Conservation (phyloP, 1,284 basidiomycete genomes). For the Ustilago bromivora region DNA sequence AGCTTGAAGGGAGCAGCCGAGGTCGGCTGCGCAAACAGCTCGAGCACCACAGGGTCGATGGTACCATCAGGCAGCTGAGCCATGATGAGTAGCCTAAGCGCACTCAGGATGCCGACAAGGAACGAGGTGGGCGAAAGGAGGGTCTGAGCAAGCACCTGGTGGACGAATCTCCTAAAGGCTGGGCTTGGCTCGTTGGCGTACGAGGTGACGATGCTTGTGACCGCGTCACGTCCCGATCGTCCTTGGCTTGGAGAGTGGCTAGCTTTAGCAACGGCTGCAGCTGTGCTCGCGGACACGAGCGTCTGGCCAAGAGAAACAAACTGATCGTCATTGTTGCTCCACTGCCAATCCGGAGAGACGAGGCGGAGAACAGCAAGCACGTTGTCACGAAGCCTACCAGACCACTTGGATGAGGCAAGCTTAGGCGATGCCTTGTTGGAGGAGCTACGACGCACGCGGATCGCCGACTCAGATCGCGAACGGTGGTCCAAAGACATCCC, state of each 20-base stretch:
- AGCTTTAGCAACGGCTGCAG: slow-evolving; percentile 18
- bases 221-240: slow-evolving; percentile 30
- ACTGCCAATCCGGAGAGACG: slow-evolving; percentile 56
- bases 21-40: slow-evolving; percentile 64
- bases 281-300: slow-evolving; percentile 15
- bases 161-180: slow-evolving; percentile 65
- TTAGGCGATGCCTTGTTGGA: slow-evolving; percentile 39
- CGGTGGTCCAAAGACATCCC: slow-evolving; percentile 40
- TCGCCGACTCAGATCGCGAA: slow-evolving; percentile 41
- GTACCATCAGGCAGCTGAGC: slow-evolving; percentile 45
- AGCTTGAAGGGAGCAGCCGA: slow-evolving; percentile 67
- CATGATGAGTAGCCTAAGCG: slow-evolving; percentile 56
- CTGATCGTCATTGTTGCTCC: slow-evolving; percentile 56
- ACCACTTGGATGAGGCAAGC: slow-evolving; percentile 36
- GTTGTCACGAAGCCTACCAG: slow-evolving; percentile 43
- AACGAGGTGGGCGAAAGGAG: slow-evolving; percentile 65
- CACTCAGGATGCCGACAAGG: slow-evolving; percentile 62
- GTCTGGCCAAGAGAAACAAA: slow-evolving; percentile 49
- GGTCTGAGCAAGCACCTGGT: slow-evolving; percentile 67
- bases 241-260: slow-evolving; percentile 27
- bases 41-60: slow-evolving; percentile 56
- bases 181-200: slow-evolving; percentile 61
- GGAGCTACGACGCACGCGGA: slow-evolving; percentile 29
- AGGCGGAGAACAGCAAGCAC: slow-evolving; percentile 53
- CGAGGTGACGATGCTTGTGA: slow-evolving; percentile 34